Evolutionary conservation across 768 basidiomycete genomes (phyloP).

Genomic region (Boletus rubropictus): DNA sequence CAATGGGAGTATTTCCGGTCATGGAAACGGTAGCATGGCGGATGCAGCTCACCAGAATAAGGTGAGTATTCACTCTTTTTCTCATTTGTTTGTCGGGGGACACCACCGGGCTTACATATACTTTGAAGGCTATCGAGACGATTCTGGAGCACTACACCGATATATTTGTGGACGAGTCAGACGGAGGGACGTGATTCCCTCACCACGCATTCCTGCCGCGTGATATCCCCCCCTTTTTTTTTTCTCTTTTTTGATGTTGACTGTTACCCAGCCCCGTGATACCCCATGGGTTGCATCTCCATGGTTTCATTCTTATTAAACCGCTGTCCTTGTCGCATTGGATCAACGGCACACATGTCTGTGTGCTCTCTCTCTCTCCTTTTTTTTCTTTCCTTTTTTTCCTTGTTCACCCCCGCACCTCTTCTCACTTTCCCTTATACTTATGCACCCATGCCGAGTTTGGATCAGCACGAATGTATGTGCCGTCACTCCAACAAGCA

Average conservation of each 20-base stretch:
- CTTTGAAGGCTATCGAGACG: constrained; percentile 80
- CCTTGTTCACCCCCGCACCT: background rate
- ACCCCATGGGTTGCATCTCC: constrained; percentile 16
- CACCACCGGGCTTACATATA: constrained; percentile 8
- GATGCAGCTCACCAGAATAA: constrained; percentile 70
- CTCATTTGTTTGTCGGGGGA: background rate
- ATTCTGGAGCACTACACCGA: constrained; percentile 91
- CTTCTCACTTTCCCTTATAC: constrained; percentile 2
- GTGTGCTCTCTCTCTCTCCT: background rate
- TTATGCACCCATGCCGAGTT: constrained; percentile 16
- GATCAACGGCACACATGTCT: constrained; percentile 1
- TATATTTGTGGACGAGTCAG: constrained; percentile 91
- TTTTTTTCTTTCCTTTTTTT: background rate
- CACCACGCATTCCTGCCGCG: background rate
- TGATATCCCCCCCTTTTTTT: background rate
- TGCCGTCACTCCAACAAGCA: constrained; percentile 9
- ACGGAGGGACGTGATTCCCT: constrained; percentile 30
- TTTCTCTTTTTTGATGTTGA: constrained; percentile 8
- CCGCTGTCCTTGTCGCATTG: background rate
- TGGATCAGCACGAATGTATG: constrained; percentile 16
- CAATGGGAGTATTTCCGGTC: constrained; percentile 39
- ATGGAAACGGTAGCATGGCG: constrained; percentile 52
- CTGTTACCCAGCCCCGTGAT: constrained; percentile 24
- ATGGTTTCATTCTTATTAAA: constrained; percentile 12
- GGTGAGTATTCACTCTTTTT: constrained; percentile 32